Conservation (phyloP, 176 grass and related monocot genomes). For the Poa annua region DNA sequence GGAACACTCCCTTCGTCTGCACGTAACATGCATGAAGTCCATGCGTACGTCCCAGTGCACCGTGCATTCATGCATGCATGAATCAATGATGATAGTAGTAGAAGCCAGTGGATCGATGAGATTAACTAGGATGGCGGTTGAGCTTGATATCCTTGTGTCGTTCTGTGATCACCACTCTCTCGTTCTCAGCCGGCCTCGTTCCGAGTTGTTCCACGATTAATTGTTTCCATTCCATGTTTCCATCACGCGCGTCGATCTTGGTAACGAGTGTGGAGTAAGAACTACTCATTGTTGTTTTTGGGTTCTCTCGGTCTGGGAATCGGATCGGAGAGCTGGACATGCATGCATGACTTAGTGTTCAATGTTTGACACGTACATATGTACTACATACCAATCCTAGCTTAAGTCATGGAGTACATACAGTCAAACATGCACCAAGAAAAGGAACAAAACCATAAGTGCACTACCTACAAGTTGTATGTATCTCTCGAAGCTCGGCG, state of each 20-base stretch:
- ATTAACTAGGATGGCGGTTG: background rate
- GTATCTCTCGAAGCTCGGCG: too few relatives aligned
- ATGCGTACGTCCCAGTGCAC: constrained; percentile 17
- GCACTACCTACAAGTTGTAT: background rate
- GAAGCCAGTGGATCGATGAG: background rate
- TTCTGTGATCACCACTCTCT: constrained; percentile 29
- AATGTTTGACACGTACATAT: constrained; percentile 19
- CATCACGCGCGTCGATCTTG: constrained; percentile 44
- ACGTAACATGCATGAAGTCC: constrained; percentile 40
- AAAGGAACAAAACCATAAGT: background rate
- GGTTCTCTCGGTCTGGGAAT: constrained; percentile 43
- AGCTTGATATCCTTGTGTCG: constrained; percentile 29
- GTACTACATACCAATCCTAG: constrained; percentile 25
- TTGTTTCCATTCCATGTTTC: constrained; percentile 47
- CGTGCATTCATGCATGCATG: constrained; percentile 17
- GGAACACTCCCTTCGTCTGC: constrained; percentile 47
- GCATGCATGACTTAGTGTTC: constrained; percentile 7
- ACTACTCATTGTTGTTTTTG: constrained; percentile 40
- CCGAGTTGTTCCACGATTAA: constrained; percentile 32
- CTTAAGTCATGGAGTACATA: constrained; percentile 17
- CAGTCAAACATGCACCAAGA: constrained; percentile 3
- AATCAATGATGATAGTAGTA: background rate
- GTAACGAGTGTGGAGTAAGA: constrained; percentile 50
- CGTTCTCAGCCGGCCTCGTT: constrained; percentile 39
- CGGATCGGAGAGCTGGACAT: constrained; percentile 27